phyloP scores from a whole-genome alignment of 768 basidiomycete genomes.

The Boletus speciosus region DNA sequence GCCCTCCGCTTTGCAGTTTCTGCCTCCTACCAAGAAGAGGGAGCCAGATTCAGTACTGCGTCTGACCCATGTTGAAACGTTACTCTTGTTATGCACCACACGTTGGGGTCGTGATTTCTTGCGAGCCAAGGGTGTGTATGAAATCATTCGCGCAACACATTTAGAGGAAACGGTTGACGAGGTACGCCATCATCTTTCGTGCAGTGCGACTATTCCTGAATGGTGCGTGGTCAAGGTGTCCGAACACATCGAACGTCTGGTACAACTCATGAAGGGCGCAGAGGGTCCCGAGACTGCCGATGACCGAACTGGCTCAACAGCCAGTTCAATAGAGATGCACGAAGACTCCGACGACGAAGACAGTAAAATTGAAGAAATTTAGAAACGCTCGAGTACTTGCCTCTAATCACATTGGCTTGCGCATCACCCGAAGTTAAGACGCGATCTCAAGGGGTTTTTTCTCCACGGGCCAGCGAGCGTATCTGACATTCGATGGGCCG shows the following conservation, averaged over 20 bases:
- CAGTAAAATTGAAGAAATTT: slow-evolving; percentile 73
- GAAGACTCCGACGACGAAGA: slow-evolving; percentile 59
- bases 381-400: slow-evolving; percentile 23
- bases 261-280: slow-evolving; percentile 77
- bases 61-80: slow-evolving; percentile 81
- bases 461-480: neutral
- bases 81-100: slow-evolving; percentile 85
- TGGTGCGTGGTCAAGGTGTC: slow-evolving; percentile 51
- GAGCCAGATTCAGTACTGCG: slow-evolving; percentile 77
- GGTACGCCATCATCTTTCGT: slow-evolving; percentile 38
- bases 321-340: slow-evolving; percentile 16
- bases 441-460: neutral
- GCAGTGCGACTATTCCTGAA: neutral
- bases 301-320: slow-evolving; percentile 34
- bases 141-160: slow-evolving; percentile 77
- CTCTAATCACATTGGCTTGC: slow-evolving; percentile 7
- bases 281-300: slow-evolving; percentile 52
- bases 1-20: slow-evolving; percentile 80
- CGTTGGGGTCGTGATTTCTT: slow-evolving; percentile 83
- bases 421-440: neutral
- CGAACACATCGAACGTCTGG: slow-evolving; percentile 85
- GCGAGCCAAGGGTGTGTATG: slow-evolving; percentile 79
- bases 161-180: slow-evolving; percentile 75
- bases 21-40: slow-evolving; percentile 78
- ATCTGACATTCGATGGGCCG: neutral